Conservation (phyloP, 164 flowering plant species). For the Litsea cubeba region DNA sequence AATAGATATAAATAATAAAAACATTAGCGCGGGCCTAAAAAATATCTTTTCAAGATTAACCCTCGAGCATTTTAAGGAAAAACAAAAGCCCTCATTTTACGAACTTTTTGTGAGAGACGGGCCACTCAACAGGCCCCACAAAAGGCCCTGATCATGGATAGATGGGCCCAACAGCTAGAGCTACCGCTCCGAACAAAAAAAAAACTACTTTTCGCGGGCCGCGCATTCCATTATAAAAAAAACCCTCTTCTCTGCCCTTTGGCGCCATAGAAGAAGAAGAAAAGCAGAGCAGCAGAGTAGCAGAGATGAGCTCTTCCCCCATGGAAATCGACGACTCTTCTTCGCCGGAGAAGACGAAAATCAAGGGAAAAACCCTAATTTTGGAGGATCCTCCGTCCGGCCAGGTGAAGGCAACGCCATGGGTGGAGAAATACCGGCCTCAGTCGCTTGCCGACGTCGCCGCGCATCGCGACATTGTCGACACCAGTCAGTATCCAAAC, state of each 20-base stretch:
- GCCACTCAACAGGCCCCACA: too few relatives aligned
- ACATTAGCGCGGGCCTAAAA: too few relatives aligned
- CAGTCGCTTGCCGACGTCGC: conserved; percentile 96
- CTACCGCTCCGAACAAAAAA: too few relatives aligned
- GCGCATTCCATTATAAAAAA: background rate
- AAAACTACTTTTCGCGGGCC: too few relatives aligned
- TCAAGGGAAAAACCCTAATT: conserved; percentile 47
- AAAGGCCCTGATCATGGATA: too few relatives aligned
- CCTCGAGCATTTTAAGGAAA: too few relatives aligned
- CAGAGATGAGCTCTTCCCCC: background rate
- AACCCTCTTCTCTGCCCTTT: background rate
- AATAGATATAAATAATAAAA: too few relatives aligned
- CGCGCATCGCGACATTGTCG: conserved; percentile 92
- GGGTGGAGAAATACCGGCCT: conserved; percentile 99
- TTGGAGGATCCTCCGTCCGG: background rate
- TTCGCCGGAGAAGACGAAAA: conserved; percentile 67
- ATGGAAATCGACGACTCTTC: conserved; percentile 30
- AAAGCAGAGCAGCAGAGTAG: background rate
- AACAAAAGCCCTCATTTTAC: too few relatives aligned
- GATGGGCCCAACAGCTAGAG: too few relatives aligned
- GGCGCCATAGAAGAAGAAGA: background rate
- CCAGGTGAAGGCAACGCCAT: conserved; percentile 54
- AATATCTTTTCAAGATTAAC: too few relatives aligned
- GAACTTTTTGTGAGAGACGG: too few relatives aligned
- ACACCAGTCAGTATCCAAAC: conserved; percentile 52